Evolutionary conservation across 2,329 filamentous ascomycete genomes (phyloP).

Genomic region (Hypoxylon sp.): DNA sequence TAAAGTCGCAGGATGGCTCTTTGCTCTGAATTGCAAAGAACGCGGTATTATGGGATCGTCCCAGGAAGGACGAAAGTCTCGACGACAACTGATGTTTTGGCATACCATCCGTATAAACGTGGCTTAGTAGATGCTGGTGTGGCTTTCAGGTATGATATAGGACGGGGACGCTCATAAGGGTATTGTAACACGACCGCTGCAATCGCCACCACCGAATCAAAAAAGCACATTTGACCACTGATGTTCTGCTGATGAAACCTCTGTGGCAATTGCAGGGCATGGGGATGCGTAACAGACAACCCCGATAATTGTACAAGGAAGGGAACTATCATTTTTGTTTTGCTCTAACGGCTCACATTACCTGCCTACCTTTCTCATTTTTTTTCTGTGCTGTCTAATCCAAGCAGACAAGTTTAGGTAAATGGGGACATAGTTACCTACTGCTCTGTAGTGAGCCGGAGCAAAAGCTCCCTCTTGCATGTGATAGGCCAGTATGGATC

Average conservation of each 20-base stretch:
- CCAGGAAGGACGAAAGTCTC: constrained; percentile 47
- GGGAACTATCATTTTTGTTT: constrained; percentile 38
- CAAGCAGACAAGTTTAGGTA: constrained; percentile 33
- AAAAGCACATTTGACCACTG: constrained; percentile 41
- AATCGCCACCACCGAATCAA: constrained; percentile 41
- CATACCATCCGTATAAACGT: constrained; percentile 50
- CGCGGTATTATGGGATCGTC: constrained; percentile 41
- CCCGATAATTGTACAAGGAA: constrained; percentile 37
- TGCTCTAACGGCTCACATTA: constrained; percentile 30
- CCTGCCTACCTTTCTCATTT: constrained; percentile 33
- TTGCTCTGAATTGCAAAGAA: constrained; percentile 41
- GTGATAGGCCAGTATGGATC: constrained; percentile 49
- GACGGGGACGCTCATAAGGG: constrained; percentile 41
- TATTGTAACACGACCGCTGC: constrained; percentile 41
- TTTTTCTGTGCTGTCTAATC: constrained; percentile 48
- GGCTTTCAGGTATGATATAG: constrained; percentile 46
- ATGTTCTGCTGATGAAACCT: constrained; percentile 41
- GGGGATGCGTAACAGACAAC: constrained; percentile 44
- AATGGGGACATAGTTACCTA: constrained; percentile 31
- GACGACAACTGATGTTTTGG: constrained; percentile 44
- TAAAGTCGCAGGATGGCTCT: constrained; percentile 57
- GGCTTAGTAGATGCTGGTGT: constrained; percentile 47
- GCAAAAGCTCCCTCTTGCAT: constrained; percentile 48
- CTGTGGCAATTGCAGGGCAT: constrained; percentile 47
- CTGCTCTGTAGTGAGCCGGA: constrained; percentile 47